Conservation (phyloP, 345 rosid species). For the Eucalyptus leucophloia region DNA sequence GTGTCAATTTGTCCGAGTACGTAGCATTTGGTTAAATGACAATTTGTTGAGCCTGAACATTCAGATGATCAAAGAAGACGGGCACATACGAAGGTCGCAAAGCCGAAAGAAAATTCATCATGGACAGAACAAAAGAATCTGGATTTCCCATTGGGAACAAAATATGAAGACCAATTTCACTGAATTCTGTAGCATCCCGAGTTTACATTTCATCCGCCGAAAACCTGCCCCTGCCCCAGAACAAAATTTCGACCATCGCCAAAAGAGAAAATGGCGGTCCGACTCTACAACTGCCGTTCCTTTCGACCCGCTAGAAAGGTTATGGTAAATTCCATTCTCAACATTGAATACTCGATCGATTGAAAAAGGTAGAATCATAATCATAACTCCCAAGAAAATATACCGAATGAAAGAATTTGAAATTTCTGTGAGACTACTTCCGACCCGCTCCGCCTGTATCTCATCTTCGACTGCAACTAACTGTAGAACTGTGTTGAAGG, state of each 20-base stretch:
- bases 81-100: background rate
- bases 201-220: background rate
- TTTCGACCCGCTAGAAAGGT: background rate
- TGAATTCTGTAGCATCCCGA: background rate
- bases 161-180: background rate
- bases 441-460: background rate
- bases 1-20: background rate
- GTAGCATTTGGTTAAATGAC: background rate
- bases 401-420: background rate
- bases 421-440: background rate
- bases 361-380: background rate
- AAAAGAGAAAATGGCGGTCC: background rate
- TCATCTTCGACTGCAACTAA: background rate
- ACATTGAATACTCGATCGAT: background rate
- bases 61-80: background rate
- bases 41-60: background rate
- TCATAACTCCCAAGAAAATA: background rate
- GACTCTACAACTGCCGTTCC: background rate
- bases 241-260: background rate
- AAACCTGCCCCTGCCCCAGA: background rate
- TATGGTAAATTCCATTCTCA: background rate
- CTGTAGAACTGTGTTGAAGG: background rate
- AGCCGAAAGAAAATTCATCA: background rate
- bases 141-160: background rate
- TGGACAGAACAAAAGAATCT: background rate